Evolutionary conservation across 345 rosid species (phyloP), one percentile per base, ranked within the genome.

Genomic region (Balakata baccata): DNA sequence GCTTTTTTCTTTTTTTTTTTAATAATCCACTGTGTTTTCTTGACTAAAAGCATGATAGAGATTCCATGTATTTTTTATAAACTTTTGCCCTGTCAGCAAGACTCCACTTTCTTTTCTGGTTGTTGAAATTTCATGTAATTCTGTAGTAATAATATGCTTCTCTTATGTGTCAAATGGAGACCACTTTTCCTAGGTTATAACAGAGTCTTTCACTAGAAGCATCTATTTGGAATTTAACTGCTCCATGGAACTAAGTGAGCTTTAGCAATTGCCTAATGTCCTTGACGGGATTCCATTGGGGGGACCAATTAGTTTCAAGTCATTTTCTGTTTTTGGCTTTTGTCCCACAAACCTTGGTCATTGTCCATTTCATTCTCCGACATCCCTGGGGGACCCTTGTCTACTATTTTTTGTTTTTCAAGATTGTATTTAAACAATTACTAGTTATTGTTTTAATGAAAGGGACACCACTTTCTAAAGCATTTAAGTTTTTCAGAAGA

Each of bases 331-430:
- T 69, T 64, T 80, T 85, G 80, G 86, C 88, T 84, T 86, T 84
- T 86, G 89, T 87, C 91, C 81, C 77, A 74, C 67, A 85, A 81
- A 77, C 82, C 77, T 78, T 81, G 83, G 86, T 88, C 84, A 69
- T 60, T 84, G 87, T 89, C 88, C 72, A 79, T 84, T 75, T 85
- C 89, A 66, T 79, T 83, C 84, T 74, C 91, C 84, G 84, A 85
- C 92, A 88, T 17, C 78, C 63, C 78, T 68, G 73, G 88, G 92
- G 91, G 74, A 89, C 89, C 91, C 70, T 43, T 85, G 90, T 87
- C 90, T 85, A 74, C 74, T 74, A 20, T 51, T 71, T 78, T 75
- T 57, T 50, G 72, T 78, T 78, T 65, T 78, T 70, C 59, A 75
- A 69, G 70, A 51, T 83, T 74, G 76, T 72, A 46, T 50, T 73